Evolutionary conservation across 345 rosid species (phyloP).

Genomic region (Corchorus olitorius): DNA sequence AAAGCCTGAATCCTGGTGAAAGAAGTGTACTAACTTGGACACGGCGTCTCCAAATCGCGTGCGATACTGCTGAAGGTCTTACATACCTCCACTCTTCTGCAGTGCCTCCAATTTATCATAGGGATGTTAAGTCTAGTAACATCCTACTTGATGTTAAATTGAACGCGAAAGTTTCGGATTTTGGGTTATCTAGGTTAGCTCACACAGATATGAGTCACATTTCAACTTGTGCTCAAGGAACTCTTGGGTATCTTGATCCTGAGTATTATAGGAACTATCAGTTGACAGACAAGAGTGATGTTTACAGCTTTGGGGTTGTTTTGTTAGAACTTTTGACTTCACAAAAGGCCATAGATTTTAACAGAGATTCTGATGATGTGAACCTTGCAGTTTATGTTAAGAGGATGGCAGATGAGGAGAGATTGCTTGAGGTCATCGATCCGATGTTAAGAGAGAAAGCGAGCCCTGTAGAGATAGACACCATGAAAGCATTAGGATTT

Average conservation of each 20-base stretch:
- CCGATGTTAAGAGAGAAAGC: constrained; percentile 40
- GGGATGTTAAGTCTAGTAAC: constrained; percentile 62
- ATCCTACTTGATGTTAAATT: constrained; percentile 53
- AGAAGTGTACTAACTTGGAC: constrained; percentile 39
- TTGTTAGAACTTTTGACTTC: constrained; percentile 57
- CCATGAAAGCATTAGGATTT: constrained; percentile 50
- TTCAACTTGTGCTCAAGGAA: constrained; percentile 61
- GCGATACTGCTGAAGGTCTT: constrained; percentile 58
- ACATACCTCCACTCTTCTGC: constrained; percentile 65
- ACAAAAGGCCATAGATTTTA: constrained; percentile 58
- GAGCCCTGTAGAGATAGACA: constrained; percentile 38
- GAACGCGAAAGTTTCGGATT: constrained; percentile 56
- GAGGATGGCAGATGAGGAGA: constrained; percentile 47
- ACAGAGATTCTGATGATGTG: constrained; percentile 54
- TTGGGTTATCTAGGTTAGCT: constrained; percentile 57
- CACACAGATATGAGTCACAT: constrained; percentile 51
- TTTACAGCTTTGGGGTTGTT: constrained; percentile 74
- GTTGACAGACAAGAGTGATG: constrained; percentile 65
- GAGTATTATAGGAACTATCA: constrained; percentile 64
- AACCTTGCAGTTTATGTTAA: constrained; percentile 49
- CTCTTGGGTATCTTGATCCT: constrained; percentile 62
- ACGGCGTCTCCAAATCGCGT: constrained; percentile 46
- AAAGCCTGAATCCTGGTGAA: background rate
- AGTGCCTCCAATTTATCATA: constrained; percentile 55
- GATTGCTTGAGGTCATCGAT: constrained; percentile 43